Evolutionary conservation across 495 filamentous ascomycete genomes (phyloP).

Genomic region (Hyaloscypha variabilis): DNA sequence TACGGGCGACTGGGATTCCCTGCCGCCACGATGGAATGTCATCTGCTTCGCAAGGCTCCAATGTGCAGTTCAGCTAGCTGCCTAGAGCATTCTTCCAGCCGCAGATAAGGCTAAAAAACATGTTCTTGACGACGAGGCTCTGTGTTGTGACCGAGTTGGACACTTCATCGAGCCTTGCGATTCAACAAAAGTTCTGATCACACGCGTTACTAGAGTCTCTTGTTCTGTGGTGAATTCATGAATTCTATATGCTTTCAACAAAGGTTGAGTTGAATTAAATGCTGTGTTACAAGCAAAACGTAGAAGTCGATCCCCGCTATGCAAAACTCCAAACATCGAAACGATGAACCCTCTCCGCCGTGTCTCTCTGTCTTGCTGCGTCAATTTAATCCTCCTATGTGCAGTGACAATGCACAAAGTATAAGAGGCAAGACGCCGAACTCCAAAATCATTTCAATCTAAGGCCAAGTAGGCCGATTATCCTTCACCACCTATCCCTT

Average conservation of each 20-base stretch:
- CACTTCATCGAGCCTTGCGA: not conserved
- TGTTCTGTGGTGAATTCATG: not conserved
- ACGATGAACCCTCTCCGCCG: not conserved
- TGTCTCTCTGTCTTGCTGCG: slow-evolving; percentile 6
- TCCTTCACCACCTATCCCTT: slow-evolving; percentile 13
- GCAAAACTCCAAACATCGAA: not conserved
- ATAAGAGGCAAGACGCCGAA: not conserved
- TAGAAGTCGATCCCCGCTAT: not conserved
- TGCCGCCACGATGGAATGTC: slow-evolving; percentile 1
- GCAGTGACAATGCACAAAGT: not conserved
- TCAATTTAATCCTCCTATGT: slow-evolving; percentile 6
- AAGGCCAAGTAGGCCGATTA: not conserved
- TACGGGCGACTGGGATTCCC: not conserved
- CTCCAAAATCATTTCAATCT: not conserved
- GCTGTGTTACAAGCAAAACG: not conserved
- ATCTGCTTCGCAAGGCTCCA: not conserved
- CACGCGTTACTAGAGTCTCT: not conserved
- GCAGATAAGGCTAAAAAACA: not conserved
- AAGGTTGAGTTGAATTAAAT: not conserved
- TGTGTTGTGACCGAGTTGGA: not conserved
- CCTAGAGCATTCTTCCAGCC: not conserved
- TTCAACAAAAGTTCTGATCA: not conserved
- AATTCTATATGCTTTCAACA: not conserved
- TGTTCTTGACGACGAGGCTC: slow-evolving; percentile 1
- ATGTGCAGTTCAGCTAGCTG: not conserved